Percentiles rank a stretch among this genome's conserved stretches.
Conservation (phyloP, 495 filamentous ascomycete species). For the Apodospora peruviana region DNA sequence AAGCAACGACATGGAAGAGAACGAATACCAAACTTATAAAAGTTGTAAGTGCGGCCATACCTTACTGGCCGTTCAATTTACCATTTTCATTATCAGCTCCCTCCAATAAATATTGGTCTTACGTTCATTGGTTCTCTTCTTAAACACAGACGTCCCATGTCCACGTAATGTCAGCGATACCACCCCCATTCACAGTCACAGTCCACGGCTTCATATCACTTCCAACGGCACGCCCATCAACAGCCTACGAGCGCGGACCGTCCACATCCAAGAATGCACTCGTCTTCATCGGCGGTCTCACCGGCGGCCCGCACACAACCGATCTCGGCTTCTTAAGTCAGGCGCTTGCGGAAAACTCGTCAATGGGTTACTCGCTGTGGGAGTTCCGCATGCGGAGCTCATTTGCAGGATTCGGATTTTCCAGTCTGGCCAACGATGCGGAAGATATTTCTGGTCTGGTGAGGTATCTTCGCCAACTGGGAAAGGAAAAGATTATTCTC, state of each 20-base stretch:
- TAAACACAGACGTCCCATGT: too few species aligned
- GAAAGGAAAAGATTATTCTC: background rate
- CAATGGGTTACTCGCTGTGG: constrained; percentile 34
- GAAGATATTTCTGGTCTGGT: constrained; percentile 65
- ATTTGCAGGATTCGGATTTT: constrained; percentile 67
- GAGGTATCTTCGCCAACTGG: constrained; percentile 52
- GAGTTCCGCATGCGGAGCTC: constrained; percentile 40
- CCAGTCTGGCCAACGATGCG: constrained; percentile 62
- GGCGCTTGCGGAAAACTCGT: constrained; percentile 14
- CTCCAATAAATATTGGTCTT: too few species aligned
- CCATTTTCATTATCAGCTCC: too few species aligned
- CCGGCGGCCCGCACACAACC: constrained; percentile 54
- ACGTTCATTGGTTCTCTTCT: too few species aligned
- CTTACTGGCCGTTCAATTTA: too few species aligned
- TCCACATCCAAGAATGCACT: constrained; percentile 52
- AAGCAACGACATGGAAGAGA: too few species aligned
- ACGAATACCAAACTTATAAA: too few species aligned
- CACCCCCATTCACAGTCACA: constrained; percentile 23
- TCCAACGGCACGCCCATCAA: constrained; percentile 16
- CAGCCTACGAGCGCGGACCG: constrained; percentile 27
- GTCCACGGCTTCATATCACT: constrained; percentile 34
- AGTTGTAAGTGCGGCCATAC: too few species aligned
- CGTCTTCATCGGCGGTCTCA: constrained; percentile 76
- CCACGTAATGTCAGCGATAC: too few species aligned
- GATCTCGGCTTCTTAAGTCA: background rate